A percentile compares a stretch with the other conserved stretches of the same genome.
Evolutionary conservation across 768 basidiomycete species (phyloP).

Genomic region (Dentipellis sp.): DNA sequence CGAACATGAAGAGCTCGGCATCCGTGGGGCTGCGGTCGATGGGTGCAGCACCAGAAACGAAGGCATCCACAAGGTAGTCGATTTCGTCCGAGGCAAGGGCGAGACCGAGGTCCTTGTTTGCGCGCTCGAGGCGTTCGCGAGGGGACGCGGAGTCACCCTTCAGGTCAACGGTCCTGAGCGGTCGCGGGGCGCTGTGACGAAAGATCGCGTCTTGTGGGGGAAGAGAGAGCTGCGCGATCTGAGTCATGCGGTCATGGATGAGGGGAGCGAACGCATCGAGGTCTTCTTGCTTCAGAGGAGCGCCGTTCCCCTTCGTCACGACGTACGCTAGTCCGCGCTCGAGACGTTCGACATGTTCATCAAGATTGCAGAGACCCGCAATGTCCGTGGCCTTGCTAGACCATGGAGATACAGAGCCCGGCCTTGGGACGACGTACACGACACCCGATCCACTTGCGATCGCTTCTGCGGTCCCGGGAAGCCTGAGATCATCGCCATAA

Average conservation of each 20-base stretch:
- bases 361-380: conserved; percentile 76
- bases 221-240: conserved; percentile 48
- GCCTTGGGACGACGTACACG: conserved; percentile 71
- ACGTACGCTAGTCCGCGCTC: conserved; percentile 77
- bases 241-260: conserved; percentile 97
- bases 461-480: conserved; percentile 33
- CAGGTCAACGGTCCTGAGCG: conserved; percentile 68
- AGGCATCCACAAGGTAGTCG: conserved; percentile 81
- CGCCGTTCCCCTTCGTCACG: conserved; percentile 35
- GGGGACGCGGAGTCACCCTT: conserved; percentile 31
- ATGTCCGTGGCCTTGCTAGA: conserved; percentile 99
- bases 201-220: conserved; percentile 57
- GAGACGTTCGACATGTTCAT: conserved; percentile 60
- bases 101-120: conserved; percentile 82
- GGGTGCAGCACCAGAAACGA: conserved; percentile 57
- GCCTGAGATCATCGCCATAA: conserved; percentile 73
- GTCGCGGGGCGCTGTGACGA: conserved; percentile 48
- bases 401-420: conserved; percentile 96
- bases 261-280: conserved; percentile 53
- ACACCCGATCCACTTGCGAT: conserved; percentile 30
- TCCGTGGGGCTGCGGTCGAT: conserved; percentile 86
- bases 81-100: conserved; percentile 88
- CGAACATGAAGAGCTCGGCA: conserved; percentile 99
- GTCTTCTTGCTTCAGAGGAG: conserved; percentile 32
- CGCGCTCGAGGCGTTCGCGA: conserved; percentile 53